These are phyloP conservation scores for Oryza brachyantha DNA, from an alignment of 176 grass and related monocot genomes.

Conservation along the genomic window DNA sequence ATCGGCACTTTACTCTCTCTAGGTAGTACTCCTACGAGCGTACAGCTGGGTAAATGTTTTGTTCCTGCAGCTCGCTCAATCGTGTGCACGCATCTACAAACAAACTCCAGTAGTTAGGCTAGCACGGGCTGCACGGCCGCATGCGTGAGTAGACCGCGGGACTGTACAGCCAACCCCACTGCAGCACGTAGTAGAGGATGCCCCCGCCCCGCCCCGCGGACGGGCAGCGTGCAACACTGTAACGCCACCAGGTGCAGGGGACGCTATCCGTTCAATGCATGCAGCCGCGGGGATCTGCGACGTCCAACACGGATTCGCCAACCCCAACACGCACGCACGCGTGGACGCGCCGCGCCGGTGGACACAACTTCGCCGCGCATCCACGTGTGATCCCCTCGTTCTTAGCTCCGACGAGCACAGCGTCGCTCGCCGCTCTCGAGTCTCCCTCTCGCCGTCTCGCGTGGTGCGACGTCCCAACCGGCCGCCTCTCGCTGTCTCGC, in stretches of 20 bases:
- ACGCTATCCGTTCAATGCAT: no score
- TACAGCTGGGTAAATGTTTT: neutral
- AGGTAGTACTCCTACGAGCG: neutral
- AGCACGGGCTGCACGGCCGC: no score
- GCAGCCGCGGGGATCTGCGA: constrained; percentile 37
- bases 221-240: no score
- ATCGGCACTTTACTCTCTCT: no score
- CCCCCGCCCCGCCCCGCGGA: no score
- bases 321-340: constrained; percentile 24
- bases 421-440: neutral
- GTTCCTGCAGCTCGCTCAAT: neutral
- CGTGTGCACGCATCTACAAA: no score
- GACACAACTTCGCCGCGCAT: constrained; percentile 16
- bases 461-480: no score
- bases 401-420: neutral
- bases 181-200: no score
- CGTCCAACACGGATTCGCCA: constrained; percentile 46
- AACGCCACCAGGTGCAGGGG: no score
- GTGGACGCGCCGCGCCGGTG: neutral
- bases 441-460: neutral
- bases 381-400: neutral
- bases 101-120: no score
- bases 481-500: constrained; percentile 3
- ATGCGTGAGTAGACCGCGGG: no score
- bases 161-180: neutral